Evolutionary conservation across 768 basidiomycete species (phyloP).

Genomic region (Russula olivacea): DNA sequence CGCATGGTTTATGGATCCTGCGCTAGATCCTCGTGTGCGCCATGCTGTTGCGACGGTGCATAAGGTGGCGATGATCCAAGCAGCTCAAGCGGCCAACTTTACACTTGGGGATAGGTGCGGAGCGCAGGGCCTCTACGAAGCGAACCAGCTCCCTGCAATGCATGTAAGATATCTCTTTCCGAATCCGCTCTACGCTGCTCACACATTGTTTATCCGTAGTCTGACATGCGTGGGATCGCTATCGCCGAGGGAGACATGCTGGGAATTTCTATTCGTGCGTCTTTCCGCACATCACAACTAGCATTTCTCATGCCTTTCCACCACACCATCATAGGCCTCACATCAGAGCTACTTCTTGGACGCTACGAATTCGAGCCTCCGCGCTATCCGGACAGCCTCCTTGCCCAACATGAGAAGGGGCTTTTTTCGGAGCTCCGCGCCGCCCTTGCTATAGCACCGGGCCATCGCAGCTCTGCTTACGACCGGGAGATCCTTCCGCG

Average conservation of each 20-base stretch:
- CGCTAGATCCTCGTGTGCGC: constrained; percentile 42
- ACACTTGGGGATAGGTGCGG: constrained; percentile 61
- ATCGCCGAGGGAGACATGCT: constrained; percentile 50
- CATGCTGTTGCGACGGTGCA: constrained; percentile 51
- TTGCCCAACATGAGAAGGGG: constrained; percentile 45
- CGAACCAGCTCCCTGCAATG: constrained; percentile 52
- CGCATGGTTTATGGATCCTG: constrained; percentile 35
- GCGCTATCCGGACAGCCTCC: constrained; percentile 40
- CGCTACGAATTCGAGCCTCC: constrained; percentile 48
- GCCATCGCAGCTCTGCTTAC: constrained; percentile 47
- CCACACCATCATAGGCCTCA: constrained; percentile 40
- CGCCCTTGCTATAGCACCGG: constrained; percentile 10
- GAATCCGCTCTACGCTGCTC: constrained; percentile 31
- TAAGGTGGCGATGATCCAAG: constrained; percentile 45
- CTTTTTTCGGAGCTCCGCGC: constrained; percentile 28
- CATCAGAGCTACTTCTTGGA: constrained; percentile 51
- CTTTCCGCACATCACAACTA: constrained; percentile 13
- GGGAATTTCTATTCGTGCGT: constrained; percentile 42
- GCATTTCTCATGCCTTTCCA: constrained; percentile 16
- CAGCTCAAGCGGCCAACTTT: constrained; percentile 32
- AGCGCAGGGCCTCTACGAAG: constrained; percentile 59
- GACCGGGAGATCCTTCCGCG: constrained; percentile 52
- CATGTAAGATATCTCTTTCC: constrained; percentile 36
- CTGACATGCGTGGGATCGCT: constrained; percentile 32
- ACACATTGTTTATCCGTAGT: constrained; percentile 10